Evolutionary conservation across 1,284 basidiomycete genomes (phyloP).

Genomic region (Cerrena zonata): DNA sequence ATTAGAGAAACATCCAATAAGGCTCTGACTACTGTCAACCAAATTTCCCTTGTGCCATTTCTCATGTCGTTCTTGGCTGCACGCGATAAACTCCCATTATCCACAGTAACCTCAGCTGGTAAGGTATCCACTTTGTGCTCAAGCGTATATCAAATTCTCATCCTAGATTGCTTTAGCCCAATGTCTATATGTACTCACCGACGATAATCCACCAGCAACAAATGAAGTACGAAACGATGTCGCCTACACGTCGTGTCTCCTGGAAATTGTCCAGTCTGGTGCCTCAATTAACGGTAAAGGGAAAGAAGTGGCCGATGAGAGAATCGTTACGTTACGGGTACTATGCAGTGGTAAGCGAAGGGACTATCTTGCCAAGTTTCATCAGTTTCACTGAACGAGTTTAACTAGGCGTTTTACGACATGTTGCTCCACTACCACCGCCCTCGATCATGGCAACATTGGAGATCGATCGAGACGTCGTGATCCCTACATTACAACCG

Average conservation of each 20-base stretch:
- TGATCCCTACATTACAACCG: slow-evolving; percentile 69
- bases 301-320: slow-evolving; percentile 42
- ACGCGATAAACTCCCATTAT: slow-evolving; percentile 58
- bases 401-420: slow-evolving; percentile 63
- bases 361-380: slow-evolving; percentile 2
- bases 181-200: slow-evolving; percentile 83
- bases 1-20: slow-evolving; percentile 86
- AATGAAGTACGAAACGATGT: slow-evolving; percentile 56
- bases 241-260: slow-evolving; percentile 63
- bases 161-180: slow-evolving; percentile 52
- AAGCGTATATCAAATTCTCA: background rate
- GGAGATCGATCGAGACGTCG: slow-evolving; percentile 66
- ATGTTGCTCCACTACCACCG: slow-evolving; percentile 67
- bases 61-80: slow-evolving; percentile 78
- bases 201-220: slow-evolving; percentile 74
- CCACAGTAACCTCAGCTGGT: slow-evolving; percentile 78
- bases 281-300: slow-evolving; percentile 36
- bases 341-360: slow-evolving; percentile 59
- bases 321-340: slow-evolving; percentile 54
- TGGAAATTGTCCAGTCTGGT: slow-evolving; percentile 54
- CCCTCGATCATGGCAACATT: slow-evolving; percentile 56
- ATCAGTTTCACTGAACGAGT: background rate
- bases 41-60: slow-evolving; percentile 69
- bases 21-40: slow-evolving; percentile 80
- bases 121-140: slow-evolving; percentile 2